Evolutionary conservation across 2,329 filamentous ascomycete species (phyloP).

Genomic region (Teratosphaeria epicoccoides): DNA sequence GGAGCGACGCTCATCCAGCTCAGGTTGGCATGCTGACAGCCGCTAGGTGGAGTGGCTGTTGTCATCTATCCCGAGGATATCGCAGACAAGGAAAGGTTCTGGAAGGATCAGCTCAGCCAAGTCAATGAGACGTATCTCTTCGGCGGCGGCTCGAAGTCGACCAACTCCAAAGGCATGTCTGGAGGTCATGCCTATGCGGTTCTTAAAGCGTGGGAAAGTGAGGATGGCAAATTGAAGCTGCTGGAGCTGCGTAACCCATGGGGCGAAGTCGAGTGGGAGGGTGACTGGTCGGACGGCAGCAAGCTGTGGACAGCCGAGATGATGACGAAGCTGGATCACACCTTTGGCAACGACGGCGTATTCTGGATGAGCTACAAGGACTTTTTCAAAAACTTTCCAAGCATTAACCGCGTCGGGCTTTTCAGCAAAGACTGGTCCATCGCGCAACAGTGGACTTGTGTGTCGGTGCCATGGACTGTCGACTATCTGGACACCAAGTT

Average conservation of each 20-base stretch:
- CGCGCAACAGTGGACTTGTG: slow-evolving; percentile 50
- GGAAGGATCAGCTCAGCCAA: slow-evolving; percentile 67
- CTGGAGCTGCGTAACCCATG: slow-evolving; percentile 58
- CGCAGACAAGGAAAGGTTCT: slow-evolving; percentile 69
- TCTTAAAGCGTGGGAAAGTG: slow-evolving; percentile 36
- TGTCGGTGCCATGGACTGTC: slow-evolving; percentile 50
- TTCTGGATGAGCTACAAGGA: slow-evolving; percentile 54
- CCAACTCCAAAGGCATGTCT: slow-evolving; percentile 41
- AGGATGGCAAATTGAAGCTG: slow-evolving; percentile 32
- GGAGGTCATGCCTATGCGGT: slow-evolving; percentile 53
- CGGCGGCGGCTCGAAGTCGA: slow-evolving; percentile 45
- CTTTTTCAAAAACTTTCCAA: slow-evolving; percentile 35
- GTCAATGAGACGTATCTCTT: slow-evolving; percentile 74
- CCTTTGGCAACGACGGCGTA: slow-evolving; percentile 29
- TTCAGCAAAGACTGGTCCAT: slow-evolving; percentile 52
- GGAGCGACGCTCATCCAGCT: too few species aligned
- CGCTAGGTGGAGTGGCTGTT: slow-evolving; percentile 34
- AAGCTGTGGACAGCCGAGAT: slow-evolving; percentile 77
- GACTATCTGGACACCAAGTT: slow-evolving; percentile 53
- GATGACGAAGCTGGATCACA: slow-evolving; percentile 36
- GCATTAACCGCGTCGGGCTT: slow-evolving; percentile 50
- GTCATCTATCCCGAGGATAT: slow-evolving; percentile 61
- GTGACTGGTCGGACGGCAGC: slow-evolving; percentile 71
- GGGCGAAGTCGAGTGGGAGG: slow-evolving; percentile 72
- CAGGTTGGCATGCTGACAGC: too few species aligned